Conservation (phyloP, 306 rosid species). For the Cyclanthera cordifolia region DNA sequence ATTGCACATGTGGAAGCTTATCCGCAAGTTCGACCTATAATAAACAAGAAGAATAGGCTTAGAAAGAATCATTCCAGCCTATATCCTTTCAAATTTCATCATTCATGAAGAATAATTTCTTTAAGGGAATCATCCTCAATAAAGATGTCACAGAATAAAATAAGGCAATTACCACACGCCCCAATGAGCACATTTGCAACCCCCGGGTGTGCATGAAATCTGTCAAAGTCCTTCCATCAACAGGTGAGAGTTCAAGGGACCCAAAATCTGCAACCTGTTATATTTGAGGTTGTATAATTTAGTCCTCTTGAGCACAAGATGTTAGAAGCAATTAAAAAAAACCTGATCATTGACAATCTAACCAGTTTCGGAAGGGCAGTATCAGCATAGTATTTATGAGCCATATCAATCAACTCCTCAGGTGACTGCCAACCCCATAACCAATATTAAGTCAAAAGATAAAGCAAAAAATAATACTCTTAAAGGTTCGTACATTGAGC, state of each 20-base stretch:
- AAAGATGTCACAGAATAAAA: background rate
- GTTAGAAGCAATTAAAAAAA: slow-evolving; percentile 6
- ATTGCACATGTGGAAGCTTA: slow-evolving; percentile 95
- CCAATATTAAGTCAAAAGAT: slow-evolving; percentile 16
- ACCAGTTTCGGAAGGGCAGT: slow-evolving; percentile 97
- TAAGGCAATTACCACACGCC: slow-evolving; percentile 57
- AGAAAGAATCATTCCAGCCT: background rate
- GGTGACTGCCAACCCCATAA: slow-evolving; percentile 53
- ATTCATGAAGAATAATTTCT: background rate
- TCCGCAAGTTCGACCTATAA: slow-evolving; percentile 90
- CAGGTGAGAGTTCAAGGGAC: slow-evolving; percentile 98
- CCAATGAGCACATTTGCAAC: slow-evolving; percentile 79
- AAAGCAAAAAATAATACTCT: background rate
- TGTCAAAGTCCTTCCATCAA: slow-evolving; percentile 94
- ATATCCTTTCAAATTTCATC: background rate
- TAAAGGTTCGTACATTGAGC: background rate
- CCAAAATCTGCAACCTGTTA: slow-evolving; percentile 95
- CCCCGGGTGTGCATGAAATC: slow-evolving; percentile 99
- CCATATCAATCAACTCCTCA: slow-evolving; percentile 85
- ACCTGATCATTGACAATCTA: slow-evolving; percentile 24
- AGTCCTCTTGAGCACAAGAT: slow-evolving; percentile 20
- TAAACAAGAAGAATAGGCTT: slow-evolving; percentile 14
- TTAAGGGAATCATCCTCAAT: background rate
- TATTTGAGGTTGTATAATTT: slow-evolving; percentile 21
- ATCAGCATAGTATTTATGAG: slow-evolving; percentile 71